Evolutionary conservation across 495 filamentous ascomycete genomes (phyloP).

Genomic region (Geoglossum glabrum): DNA sequence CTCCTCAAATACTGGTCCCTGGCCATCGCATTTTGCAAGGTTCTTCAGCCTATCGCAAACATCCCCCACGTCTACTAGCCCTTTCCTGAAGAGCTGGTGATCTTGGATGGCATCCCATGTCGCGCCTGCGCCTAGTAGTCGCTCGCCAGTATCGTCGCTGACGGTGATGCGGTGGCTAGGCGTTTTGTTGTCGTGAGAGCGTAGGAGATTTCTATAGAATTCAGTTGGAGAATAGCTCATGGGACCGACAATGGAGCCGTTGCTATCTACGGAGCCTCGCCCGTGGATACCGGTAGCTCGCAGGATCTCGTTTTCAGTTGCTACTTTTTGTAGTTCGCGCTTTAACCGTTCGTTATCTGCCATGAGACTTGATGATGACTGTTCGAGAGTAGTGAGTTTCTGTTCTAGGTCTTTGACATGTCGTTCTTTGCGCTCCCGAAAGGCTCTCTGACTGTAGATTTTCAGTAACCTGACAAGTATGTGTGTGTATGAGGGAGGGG

Average conservation of each 20-base stretch:
- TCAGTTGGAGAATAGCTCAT: slow-evolving; percentile 56
- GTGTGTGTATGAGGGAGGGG: no score
- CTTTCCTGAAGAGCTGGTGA: slow-evolving; percentile 59
- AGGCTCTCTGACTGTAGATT: slow-evolving; percentile 63
- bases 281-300: slow-evolving; percentile 37
- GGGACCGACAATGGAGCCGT: slow-evolving; percentile 30
- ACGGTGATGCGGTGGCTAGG: slow-evolving; percentile 47
- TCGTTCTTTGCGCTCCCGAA: slow-evolving; percentile 88
- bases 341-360: slow-evolving; percentile 72
- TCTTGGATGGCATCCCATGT: slow-evolving; percentile 83
- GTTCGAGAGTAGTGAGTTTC: slow-evolving; percentile 57
- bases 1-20: slow-evolving; percentile 80
- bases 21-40: slow-evolving; percentile 70
- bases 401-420: slow-evolving; percentile 84
- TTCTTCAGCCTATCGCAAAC: slow-evolving; percentile 58
- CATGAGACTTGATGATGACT: slow-evolving; percentile 29
- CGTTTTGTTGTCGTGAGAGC: slow-evolving; percentile 13
- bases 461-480: not conserved
- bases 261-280: slow-evolving; percentile 13
- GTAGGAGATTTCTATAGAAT: slow-evolving; percentile 25
- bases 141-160: slow-evolving; percentile 45
- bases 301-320: slow-evolving; percentile 84
- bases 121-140: slow-evolving; percentile 55
- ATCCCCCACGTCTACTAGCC: slow-evolving; percentile 64
- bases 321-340: slow-evolving; percentile 56